phyloP scores from a whole-genome alignment of 2,329 filamentous ascomycete genomes.

The Tolypocladium sp. region DNA sequence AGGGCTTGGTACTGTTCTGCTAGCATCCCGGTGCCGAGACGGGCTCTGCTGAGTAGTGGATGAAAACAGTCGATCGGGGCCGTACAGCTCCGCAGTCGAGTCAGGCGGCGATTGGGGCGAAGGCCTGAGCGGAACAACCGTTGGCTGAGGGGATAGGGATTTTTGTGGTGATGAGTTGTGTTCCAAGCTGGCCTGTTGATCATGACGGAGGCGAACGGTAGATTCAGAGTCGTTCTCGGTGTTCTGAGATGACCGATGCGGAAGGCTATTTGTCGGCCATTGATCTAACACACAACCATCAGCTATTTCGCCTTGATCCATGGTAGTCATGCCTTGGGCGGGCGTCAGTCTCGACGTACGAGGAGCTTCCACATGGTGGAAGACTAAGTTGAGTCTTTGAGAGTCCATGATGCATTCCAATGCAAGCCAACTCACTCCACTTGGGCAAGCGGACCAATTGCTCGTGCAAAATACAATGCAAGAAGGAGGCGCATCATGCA shows the following conservation, averaged over 20 bases:
- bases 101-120: conserved; percentile 27
- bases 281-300: conserved; percentile 4
- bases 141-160: conserved; percentile 25
- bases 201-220: background rate
- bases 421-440: conserved; percentile 20
- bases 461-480: conserved; percentile 18
- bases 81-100: conserved; percentile 33
- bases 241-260: background rate
- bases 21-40: conserved; percentile 7
- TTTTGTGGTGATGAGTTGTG: conserved; percentile 2
- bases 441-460: conserved; percentile 24
- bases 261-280: conserved; percentile 1
- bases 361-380: conserved; percentile 25
- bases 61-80: conserved; percentile 27
- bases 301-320: background rate
- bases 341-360: conserved; percentile 19
- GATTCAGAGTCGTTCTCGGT: background rate
- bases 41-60: conserved; percentile 14
- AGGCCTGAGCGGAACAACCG: conserved; percentile 12
- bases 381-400: conserved; percentile 24
- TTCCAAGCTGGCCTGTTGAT: background rate
- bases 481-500: conserved; percentile 20
- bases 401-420: conserved; percentile 24
- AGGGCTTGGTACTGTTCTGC: conserved; percentile 2
- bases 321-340: background rate